A percentile compares a stretch with the other conserved stretches of the same genome.
Conservation (phyloP, 768 basidiomycete species). For the Grammothele lineata region DNA sequence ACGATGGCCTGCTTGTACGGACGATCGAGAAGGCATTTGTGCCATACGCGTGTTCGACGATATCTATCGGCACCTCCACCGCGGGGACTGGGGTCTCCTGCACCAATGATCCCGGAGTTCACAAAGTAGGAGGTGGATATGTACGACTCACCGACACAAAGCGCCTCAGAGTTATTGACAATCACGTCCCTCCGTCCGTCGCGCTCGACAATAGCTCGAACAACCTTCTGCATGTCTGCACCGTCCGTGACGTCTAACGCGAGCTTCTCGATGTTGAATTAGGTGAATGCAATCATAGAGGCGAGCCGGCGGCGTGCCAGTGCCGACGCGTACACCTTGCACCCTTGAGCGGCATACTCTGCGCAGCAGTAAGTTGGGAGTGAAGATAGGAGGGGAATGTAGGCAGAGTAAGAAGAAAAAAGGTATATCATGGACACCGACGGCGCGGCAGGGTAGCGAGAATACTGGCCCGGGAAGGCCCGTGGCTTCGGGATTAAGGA, state of each 20-base stretch:
- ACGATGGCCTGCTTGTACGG: conserved; percentile 59
- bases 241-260: conserved; percentile 63
- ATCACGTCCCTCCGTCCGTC: conserved; percentile 68
- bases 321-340: conserved; percentile 75
- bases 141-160: conserved; percentile 33
- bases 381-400: too few relatives aligned
- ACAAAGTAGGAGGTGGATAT: too few relatives aligned
- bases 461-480: too few relatives aligned
- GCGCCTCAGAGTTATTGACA: conserved; percentile 70
- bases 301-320: conserved; percentile 57
- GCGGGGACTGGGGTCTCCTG: conserved; percentile 44
- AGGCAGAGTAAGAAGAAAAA: too few relatives aligned
- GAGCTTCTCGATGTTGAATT: conserved; percentile 41
- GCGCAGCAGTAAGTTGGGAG: conserved; percentile 46
- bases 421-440: background rate
- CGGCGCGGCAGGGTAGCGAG: too few relatives aligned
- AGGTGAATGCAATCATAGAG: conserved; percentile 52
- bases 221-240: conserved; percentile 45
- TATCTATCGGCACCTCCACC: conserved; percentile 54
- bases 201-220: conserved; percentile 47
- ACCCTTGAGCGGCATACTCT: conserved; percentile 61
- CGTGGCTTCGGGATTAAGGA: too few relatives aligned
- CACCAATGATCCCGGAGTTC: too few relatives aligned
- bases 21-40: conserved; percentile 67
- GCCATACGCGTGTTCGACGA: conserved; percentile 54